A percentile compares a stretch with the other conserved stretches of the same genome.
Evolutionary conservation across 768 basidiomycete genomes (phyloP).

Genomic region (Saitozyma podzolica): DNA sequence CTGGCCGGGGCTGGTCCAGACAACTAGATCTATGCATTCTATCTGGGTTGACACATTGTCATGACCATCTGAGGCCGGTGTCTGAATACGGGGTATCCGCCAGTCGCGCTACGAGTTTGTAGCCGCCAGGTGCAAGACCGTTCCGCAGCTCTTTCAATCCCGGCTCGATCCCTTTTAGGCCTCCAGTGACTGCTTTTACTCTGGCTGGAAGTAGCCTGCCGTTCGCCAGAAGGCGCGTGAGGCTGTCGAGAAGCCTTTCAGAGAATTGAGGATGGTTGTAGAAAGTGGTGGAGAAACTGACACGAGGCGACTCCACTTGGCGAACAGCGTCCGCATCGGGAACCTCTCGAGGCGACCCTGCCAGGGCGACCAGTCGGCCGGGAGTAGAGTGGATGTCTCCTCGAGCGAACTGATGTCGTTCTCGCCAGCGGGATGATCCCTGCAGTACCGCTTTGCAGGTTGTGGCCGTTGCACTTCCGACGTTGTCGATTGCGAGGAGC

Average conservation of each 20-base stretch:
- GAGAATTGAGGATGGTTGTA: slow-evolving; percentile 34
- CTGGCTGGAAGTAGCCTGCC: slow-evolving; percentile 19
- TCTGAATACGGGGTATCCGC: slow-evolving; percentile 8
- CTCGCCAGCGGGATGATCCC: slow-evolving; percentile 19
- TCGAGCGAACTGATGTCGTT: neutral
- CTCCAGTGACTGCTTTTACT: slow-evolving; percentile 15
- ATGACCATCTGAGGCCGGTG: no score
- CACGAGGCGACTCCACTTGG: slow-evolving; percentile 15
- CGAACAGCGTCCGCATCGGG: slow-evolving; percentile 12
- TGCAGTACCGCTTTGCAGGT: slow-evolving; percentile 23
- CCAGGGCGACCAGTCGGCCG: slow-evolving; percentile 26
- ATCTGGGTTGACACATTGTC: no score
- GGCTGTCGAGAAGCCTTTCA: slow-evolving; percentile 17
- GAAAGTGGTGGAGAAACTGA: slow-evolving; percentile 41
- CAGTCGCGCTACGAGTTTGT: slow-evolving; percentile 31
- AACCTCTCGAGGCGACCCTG: slow-evolving; percentile 18
- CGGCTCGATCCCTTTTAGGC: slow-evolving; percentile 31
- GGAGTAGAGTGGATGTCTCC: neutral
- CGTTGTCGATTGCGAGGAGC: slow-evolving; percentile 34
- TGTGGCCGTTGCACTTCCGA: slow-evolving; percentile 20
- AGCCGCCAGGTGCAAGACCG: slow-evolving; percentile 27
- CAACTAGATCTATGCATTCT: neutral
- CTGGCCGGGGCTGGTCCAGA: neutral
- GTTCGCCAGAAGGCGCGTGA: slow-evolving; percentile 10
- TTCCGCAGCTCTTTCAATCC: slow-evolving; percentile 29